Evolutionary conservation across 192 early-diverging fungal genomes (phyloP).

Genomic region (Nowakowskiella sp.): DNA sequence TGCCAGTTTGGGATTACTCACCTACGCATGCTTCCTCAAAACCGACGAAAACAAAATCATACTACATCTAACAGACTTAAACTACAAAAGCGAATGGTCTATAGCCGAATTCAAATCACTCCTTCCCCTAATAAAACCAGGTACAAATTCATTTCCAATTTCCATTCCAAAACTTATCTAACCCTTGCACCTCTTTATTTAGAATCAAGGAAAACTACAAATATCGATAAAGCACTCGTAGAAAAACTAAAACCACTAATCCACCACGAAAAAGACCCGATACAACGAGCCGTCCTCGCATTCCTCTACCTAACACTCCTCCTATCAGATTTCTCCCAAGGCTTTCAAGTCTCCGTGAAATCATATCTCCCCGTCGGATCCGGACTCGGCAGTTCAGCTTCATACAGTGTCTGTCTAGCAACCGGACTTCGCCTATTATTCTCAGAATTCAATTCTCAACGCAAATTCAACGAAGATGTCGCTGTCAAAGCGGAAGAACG

Average conservation of each 20-base stretch:
- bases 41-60: slow-evolving; percentile 36
- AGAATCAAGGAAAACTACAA: no score
- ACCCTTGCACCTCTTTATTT: no score
- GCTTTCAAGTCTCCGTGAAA: slow-evolving; percentile 55
- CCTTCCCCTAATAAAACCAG: not conserved
- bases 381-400: slow-evolving; percentile 93
- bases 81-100: slow-evolving; percentile 8
- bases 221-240: not conserved
- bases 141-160: no score
- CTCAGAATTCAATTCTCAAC: slow-evolving; percentile 1
- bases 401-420: slow-evolving; percentile 73
- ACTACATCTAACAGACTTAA: slow-evolving; percentile 57
- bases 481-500: slow-evolving; percentile 18
- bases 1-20: slow-evolving; percentile 67
- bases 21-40: slow-evolving; percentile 55
- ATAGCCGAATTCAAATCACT: not conserved
- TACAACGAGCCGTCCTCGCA: slow-evolving; percentile 46
- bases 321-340: not conserved
- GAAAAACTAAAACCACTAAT: slow-evolving; percentile 20
- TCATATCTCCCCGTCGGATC: slow-evolving; percentile 84
- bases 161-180: slow-evolving; percentile 1
- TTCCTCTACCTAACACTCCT: slow-evolving; percentile 59
- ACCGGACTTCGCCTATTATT: slow-evolving; percentile 60
- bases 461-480: slow-evolving; percentile 4
- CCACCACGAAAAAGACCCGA: slow-evolving; percentile 16